phyloP scores from a whole-genome alignment of 192 early-diverging fungal species.

The Entomortierella chlamydospora region DNA sequence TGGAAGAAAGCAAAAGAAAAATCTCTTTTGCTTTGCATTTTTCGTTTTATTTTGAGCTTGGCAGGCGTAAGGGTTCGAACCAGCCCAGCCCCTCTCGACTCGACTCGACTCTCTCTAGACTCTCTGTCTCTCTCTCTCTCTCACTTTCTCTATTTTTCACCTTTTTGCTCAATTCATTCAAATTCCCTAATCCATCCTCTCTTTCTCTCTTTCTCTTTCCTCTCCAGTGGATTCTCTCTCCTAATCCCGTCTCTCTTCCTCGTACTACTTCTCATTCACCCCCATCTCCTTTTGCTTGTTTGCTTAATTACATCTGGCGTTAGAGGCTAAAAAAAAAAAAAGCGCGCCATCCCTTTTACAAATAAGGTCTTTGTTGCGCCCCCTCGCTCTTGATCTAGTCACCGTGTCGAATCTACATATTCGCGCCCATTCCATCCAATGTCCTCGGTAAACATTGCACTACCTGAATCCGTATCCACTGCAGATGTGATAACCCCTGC shows the following conservation, averaged over 20 bases:
- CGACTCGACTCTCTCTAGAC: too few species aligned
- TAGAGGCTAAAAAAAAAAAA: not conserved
- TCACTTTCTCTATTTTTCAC: not conserved
- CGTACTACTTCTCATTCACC: not conserved
- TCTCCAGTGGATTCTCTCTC: conserved; percentile 6
- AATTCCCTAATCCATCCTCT: too few species aligned
- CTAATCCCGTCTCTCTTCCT: not conserved
- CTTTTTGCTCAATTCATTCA: not conserved
- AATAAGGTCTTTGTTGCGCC: too few species aligned
- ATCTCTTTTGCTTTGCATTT: too few species aligned
- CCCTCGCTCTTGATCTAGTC: not conserved
- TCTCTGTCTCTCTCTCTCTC: too few species aligned
- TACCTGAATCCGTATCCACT: not conserved
- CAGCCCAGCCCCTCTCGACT: too few species aligned
- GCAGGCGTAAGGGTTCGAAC: too few species aligned
- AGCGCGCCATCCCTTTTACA: too few species aligned
- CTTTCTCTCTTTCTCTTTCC: not conserved
- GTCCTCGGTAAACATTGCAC: conserved; percentile 29
- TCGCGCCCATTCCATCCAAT: conserved; percentile 7
- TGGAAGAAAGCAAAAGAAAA: too few species aligned
- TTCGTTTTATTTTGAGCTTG: too few species aligned
- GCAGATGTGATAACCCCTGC: not conserved
- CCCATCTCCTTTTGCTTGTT: not conserved
- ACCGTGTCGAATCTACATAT: too few species aligned
- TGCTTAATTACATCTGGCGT: too few species aligned